Conservation (phyloP, 2,329 filamentous ascomycete species). For the Gaeumannomyces tritici region DNA sequence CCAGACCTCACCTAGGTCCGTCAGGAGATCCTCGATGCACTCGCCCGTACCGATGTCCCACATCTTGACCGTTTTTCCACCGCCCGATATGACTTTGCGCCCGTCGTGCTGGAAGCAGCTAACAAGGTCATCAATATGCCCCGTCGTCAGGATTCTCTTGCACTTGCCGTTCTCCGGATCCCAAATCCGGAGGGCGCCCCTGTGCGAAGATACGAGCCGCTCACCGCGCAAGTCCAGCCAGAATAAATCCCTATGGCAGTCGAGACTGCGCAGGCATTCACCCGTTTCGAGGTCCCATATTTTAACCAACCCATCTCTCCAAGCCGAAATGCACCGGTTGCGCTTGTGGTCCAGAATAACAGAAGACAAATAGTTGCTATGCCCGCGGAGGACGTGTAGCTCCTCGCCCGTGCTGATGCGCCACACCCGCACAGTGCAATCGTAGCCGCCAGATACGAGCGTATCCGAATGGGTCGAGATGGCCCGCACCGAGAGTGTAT, state of each 20-base stretch:
- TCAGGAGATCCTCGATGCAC: slow-evolving; percentile 85
- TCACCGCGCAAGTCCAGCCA: slow-evolving; percentile 81
- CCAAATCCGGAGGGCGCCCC: slow-evolving; percentile 94
- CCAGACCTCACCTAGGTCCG: slow-evolving; percentile 94
- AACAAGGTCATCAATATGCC: slow-evolving; percentile 89
- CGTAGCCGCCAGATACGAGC: slow-evolving; percentile 94
- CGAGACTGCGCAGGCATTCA: slow-evolving; percentile 74
- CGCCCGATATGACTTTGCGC: slow-evolving; percentile 92
- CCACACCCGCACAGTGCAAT: slow-evolving; percentile 92
- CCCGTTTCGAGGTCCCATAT: slow-evolving; percentile 93
- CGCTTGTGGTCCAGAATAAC: slow-evolving; percentile 88
- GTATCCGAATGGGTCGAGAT: slow-evolving; percentile 94
- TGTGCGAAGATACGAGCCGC: slow-evolving; percentile 84
- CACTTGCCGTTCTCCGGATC: slow-evolving; percentile 89
- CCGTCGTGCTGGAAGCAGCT: slow-evolving; percentile 98
- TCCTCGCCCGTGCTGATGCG: slow-evolving; percentile 92
- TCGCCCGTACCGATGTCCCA: slow-evolving; percentile 93
- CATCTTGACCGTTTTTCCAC: slow-evolving; percentile 94
- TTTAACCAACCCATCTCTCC: slow-evolving; percentile 96
- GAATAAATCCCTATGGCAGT: slow-evolving; percentile 93
- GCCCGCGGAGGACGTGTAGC: slow-evolving; percentile 73
- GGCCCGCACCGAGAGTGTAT: slow-evolving; percentile 87
- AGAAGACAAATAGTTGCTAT: slow-evolving; percentile 91
- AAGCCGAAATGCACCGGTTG: slow-evolving; percentile 93
- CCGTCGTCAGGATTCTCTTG: slow-evolving; percentile 78